Evolutionary conservation across 1,284 basidiomycete genomes (phyloP).

Genomic region (Fomitopsis betulina): DNA sequence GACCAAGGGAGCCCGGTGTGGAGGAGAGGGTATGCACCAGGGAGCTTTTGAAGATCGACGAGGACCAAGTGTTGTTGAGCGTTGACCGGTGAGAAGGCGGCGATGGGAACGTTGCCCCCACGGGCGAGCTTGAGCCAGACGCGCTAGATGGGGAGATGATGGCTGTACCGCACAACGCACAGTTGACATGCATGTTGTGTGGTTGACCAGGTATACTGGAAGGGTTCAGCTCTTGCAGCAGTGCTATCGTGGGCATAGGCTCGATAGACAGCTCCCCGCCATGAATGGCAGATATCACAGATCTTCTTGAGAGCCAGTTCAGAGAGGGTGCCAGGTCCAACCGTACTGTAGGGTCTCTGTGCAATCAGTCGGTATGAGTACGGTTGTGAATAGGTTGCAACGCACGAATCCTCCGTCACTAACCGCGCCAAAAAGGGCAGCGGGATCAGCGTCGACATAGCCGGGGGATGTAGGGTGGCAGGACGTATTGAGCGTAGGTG

Average conservation of each 20-base stretch:
- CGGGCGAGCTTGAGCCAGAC: slow-evolving; percentile 9
- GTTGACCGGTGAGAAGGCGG: slow-evolving; percentile 23
- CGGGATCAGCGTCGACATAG: slow-evolving; percentile 66
- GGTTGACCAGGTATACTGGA: slow-evolving; percentile 40
- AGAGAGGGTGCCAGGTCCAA: slow-evolving; percentile 92
- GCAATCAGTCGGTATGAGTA: slow-evolving; percentile 5
- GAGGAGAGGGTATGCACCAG: slow-evolving; percentile 29
- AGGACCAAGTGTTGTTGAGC: slow-evolving; percentile 45
- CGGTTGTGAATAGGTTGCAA: slow-evolving; percentile 21
- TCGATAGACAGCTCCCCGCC: slow-evolving; percentile 88
- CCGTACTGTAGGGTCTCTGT: slow-evolving; percentile 86
- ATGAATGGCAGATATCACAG: slow-evolving; percentile 84
- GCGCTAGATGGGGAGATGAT: slow-evolving; percentile 30
- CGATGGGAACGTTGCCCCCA: slow-evolving; percentile 21
- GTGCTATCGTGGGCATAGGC: slow-evolving; percentile 58
- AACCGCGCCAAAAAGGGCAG: slow-evolving; percentile 85
- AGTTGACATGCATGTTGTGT: slow-evolving; percentile 38
- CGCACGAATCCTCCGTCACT: slow-evolving; percentile 84
- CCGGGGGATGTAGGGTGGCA: slow-evolving; percentile 50
- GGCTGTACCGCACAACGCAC: slow-evolving; percentile 74
- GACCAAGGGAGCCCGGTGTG: slow-evolving; percentile 17
- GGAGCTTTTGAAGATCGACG: slow-evolving; percentile 53
- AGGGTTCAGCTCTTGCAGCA: slow-evolving; percentile 49
- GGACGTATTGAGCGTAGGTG: slow-evolving; percentile 77
- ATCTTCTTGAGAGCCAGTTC: slow-evolving; percentile 88